Base-by-base conservation (phyloP, 805 yeast genomes). In the Tetrapisispora namnaoensis region DNA sequence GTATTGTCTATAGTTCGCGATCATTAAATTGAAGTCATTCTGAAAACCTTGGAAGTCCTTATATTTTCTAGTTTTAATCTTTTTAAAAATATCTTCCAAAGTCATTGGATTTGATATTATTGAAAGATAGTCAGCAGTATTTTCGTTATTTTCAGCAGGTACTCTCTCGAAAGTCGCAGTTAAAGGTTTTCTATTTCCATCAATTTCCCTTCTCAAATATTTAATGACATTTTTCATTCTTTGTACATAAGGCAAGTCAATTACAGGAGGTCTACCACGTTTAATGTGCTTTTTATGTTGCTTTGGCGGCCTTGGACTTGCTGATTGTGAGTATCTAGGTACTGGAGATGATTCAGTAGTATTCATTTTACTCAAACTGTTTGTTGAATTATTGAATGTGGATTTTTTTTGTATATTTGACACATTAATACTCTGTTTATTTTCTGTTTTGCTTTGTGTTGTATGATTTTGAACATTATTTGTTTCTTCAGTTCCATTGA, bases 171-270 rank as follows among this genome's bases (percentile, higher is more conserved):
- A 89, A 54, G 77, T 77, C 17, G 72, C 61, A n/a, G 82, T 76
- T 40, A 86, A 67, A 35, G 76, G 70, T 22, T 74, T 69, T 42
- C 72, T 74, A 13, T 73, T 73, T 41, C 70, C 70, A 56, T 76
- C 80, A 42, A 78, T 76, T 51, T 84, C 82, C 60, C 86, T 86
- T 60, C 89, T 86, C 61, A 93, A 72, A 44, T 79, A 81, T 63
- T 95, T 80, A 72, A 93, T 69, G 37, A 93, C 82, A 55, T 87
- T 81, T 65, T 91, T 90, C 67, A 91, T 89, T 53, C 97, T 75
- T 61, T 88, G 88, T 67, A 93, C 97, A 65, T 84, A 90, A 6
- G 69, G 69, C 14, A 63, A 46, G 51, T 65, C 69, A 30, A 65
- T 63, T 3, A 63, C 62, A 10, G 68, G 68, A 16, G 68, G 68